These are phyloP conservation scores for Globisporangium middletonii DNA, from an alignment of 352 stramenopile species.

Conservation along the genomic window DNA sequence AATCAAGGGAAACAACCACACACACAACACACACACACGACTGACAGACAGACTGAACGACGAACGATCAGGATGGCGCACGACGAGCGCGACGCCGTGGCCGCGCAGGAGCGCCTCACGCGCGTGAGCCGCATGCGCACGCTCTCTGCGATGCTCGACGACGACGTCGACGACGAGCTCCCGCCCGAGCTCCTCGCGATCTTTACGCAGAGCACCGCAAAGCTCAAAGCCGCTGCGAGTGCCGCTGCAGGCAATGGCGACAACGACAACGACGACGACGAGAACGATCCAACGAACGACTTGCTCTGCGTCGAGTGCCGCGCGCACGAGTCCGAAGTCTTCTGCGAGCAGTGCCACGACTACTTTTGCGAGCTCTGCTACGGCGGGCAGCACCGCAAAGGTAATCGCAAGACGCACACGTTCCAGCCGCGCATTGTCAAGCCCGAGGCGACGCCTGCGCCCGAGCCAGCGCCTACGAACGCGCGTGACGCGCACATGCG, in stretches of 20 bases:
- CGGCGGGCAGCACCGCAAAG: conserved; percentile 80
- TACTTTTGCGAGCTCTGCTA: conserved; percentile 86
- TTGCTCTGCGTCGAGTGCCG: conserved; percentile 70
- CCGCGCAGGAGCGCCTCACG: conserved; percentile 27
- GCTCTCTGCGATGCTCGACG: conserved; percentile 76
- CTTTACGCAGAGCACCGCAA: conserved; percentile 24
- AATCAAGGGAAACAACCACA: no score
- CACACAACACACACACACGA: background rate
- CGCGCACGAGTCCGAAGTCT: conserved; percentile 61
- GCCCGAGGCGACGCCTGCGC: no score
- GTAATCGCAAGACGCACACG: conserved; percentile 69
- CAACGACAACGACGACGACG: background rate
- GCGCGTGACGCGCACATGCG: background rate
- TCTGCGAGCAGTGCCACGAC: conserved; percentile 86
- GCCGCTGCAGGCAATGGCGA: conserved; percentile 11
- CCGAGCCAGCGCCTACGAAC: background rate
- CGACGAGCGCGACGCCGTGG: background rate
- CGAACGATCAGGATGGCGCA: background rate
- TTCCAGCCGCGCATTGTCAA: conserved; percentile 55
- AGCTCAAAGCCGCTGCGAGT: conserved; percentile 2
- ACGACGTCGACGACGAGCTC: conserved; percentile 56
- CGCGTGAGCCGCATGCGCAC: conserved; percentile 68
- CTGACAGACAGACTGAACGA: no score
- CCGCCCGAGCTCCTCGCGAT: conserved; percentile 40
- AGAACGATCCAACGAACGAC: conserved; percentile 22